These are phyloP conservation scores for Candida xyloterini DNA, from an alignment of 805 yeast genomes.

Conservation along the genomic window DNA sequence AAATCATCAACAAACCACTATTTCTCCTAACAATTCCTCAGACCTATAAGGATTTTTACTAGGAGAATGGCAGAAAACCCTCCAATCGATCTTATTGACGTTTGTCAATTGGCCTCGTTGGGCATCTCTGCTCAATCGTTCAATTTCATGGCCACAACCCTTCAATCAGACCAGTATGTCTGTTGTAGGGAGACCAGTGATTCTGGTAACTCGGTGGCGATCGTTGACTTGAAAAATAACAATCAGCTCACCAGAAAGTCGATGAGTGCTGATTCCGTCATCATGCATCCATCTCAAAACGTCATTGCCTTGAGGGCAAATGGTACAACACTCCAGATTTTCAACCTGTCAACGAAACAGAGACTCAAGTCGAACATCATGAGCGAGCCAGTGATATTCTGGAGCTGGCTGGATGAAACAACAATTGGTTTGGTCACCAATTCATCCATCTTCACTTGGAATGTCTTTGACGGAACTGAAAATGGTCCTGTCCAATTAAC, in stretches of 20 bases:
- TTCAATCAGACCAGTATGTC: slow-evolving; percentile 89
- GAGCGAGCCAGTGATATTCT: slow-evolving; percentile 85
- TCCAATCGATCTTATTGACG: slow-evolving; percentile 96
- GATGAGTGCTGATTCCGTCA: slow-evolving; percentile 97
- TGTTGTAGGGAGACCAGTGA: slow-evolving; percentile 68
- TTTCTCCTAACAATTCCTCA: slow-evolving; percentile 5
- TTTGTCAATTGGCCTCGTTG: slow-evolving; percentile 79
- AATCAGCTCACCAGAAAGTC: slow-evolving; percentile 82
- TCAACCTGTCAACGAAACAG: slow-evolving; percentile 82
- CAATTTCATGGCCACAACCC: slow-evolving; percentile 90
- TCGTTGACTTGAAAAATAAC: slow-evolving; percentile 77
- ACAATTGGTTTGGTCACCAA: slow-evolving; percentile 84
- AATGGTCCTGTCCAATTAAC: slow-evolving; percentile 80
- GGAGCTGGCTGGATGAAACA: slow-evolving; percentile 86
- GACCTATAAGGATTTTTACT: slow-evolving; percentile 9
- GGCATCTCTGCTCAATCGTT: slow-evolving; percentile 84
- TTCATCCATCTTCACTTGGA: slow-evolving; percentile 72
- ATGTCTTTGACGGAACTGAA: slow-evolving; percentile 75
- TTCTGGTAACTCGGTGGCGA: slow-evolving; percentile 86
- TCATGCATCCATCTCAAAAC: slow-evolving; percentile 88
- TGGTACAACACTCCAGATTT: slow-evolving; percentile 93
- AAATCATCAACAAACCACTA: slow-evolving; percentile 15
- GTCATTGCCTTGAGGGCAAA: slow-evolving; percentile 93
- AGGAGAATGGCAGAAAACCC: slow-evolving; percentile 51
- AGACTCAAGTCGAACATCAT: slow-evolving; percentile 84